A percentile compares a stretch with the other conserved stretches of the same genome.
Evolutionary conservation across 371 early-diverging fungal genomes (phyloP).

Genomic region (Mortierella sp.): DNA sequence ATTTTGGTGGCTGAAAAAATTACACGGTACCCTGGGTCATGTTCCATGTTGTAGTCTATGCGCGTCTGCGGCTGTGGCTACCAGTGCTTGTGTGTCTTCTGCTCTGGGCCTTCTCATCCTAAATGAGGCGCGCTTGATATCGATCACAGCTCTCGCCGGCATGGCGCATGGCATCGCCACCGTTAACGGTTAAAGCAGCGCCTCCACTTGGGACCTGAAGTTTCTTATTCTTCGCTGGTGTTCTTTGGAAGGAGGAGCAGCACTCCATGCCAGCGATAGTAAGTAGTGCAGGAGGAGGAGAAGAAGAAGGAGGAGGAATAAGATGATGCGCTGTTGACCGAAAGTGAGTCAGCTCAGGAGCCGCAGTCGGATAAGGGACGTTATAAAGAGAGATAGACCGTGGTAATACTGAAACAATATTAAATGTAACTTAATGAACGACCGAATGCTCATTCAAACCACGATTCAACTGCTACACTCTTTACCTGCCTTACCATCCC

Average conservation of each 20-base stretch:
- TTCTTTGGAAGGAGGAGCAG: not conserved
- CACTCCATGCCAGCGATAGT: not conserved
- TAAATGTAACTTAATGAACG: constrained; percentile 4
- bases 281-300: not conserved
- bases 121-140: too few relatives aligned
- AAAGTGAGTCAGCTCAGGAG: too few relatives aligned
- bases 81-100: too few relatives aligned
- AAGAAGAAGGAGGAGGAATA: constrained; percentile 3
- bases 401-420: too few relatives aligned
- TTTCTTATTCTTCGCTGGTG: not conserved
- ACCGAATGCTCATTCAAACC: not conserved
- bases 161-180: too few relatives aligned
- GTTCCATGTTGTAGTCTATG: too few relatives aligned
- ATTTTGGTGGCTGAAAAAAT: constrained; percentile 11
- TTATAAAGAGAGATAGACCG: too few relatives aligned
- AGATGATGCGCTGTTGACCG: not conserved
- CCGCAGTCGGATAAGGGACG: too few relatives aligned
- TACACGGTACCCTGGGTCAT: too few relatives aligned
- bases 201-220: constrained; percentile 1
- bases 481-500: not conserved
- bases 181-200: not conserved
- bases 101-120: too few relatives aligned
- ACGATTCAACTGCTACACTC: not conserved
- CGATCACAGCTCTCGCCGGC: too few relatives aligned
- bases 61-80: too few relatives aligned